Base-by-base conservation (phyloP, 2,329 filamentous ascomycete species). In the Kalmusia sp. region DNA sequence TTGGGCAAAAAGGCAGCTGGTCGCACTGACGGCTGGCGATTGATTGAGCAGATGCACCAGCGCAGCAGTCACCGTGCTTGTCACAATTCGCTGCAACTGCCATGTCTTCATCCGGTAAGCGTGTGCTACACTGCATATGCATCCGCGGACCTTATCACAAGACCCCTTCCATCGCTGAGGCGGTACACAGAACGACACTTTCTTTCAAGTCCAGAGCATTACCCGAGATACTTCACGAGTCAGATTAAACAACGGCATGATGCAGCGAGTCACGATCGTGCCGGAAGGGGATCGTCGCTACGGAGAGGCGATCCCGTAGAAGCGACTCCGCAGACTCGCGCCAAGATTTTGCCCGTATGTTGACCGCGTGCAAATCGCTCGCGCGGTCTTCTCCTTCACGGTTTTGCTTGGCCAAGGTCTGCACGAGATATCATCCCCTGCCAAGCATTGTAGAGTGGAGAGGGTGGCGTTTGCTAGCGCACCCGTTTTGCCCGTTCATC, bases 401-500 rank as follows among this genome's bases (percentile, higher is more conserved):
- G 30, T 39, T 57, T 51, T 52, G 21, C 48, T 37, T 40, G 41
- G 6, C 43, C 38, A 28, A 15, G 47, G 33, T 51, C 44, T 38
- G 51, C 31, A 33, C n/a, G 34, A 44, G 38, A 34, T 53, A 53
- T 43, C 39, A 48, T 57, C 65, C 64, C 70, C 69, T 73, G 70
- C 69, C 68, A 73, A 73, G 70, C 22, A 21, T 40, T 34, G 8
- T 12, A 24, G 27, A 38, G 39, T 48, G 60, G 57, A 57, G 55
- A 47, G 34, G 28, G 44, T 44, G 49, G 45, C 54, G 49, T 35
- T 52, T 47, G 48, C 49, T 59, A 51, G 50, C 33, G 47, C 37
- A 49, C 51, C 54, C 61, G 64, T 62, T 49, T 63, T 57, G 54
- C 63, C 60, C 68, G 68, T 69, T 67, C 63, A 62, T 68, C 59